Conservation (phyloP, 2,329 filamentous ascomycete species). For the Fusarium protoensiforme region DNA sequence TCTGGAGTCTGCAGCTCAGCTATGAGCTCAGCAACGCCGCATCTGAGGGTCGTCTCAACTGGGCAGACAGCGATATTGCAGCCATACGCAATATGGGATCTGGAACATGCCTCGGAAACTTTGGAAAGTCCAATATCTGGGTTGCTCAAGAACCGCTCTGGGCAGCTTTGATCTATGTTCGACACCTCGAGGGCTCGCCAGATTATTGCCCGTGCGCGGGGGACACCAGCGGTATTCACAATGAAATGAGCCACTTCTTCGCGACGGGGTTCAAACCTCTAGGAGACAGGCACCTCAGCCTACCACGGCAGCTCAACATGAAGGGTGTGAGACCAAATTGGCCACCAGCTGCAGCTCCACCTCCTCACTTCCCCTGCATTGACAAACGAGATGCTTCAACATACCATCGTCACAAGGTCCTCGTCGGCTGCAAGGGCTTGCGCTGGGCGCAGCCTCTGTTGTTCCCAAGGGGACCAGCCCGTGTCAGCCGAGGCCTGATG, state of each 20-base stretch:
- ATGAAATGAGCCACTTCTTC: conserved; percentile 9
- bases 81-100: conserved; percentile 16
- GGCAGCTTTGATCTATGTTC: conserved; percentile 14
- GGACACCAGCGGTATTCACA: not conserved
- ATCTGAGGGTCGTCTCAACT: conserved; percentile 11
- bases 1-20: conserved; percentile 20
- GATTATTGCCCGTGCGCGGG: conserved; percentile 13
- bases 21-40: conserved; percentile 29
- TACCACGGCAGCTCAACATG: not conserved
- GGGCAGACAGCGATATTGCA: conserved; percentile 5
- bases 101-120: not conserved
- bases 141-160: conserved; percentile 13
- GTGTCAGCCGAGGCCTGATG: conserved; percentile 9
- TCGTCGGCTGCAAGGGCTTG: conserved; percentile 6
- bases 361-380: not conserved
- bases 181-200: not conserved
- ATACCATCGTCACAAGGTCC: conserved; percentile 7
- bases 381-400: not conserved
- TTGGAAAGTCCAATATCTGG: conserved; percentile 1
- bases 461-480: not conserved
- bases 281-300: not conserved
- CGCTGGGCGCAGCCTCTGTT: conserved; percentile 11
- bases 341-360: not conserved
- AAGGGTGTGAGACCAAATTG: not conserved
- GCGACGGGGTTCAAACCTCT: conserved; percentile 14